Conservation (phyloP, 2,329 filamentous ascomycete species). For the Chaetomium globosum region DNA sequence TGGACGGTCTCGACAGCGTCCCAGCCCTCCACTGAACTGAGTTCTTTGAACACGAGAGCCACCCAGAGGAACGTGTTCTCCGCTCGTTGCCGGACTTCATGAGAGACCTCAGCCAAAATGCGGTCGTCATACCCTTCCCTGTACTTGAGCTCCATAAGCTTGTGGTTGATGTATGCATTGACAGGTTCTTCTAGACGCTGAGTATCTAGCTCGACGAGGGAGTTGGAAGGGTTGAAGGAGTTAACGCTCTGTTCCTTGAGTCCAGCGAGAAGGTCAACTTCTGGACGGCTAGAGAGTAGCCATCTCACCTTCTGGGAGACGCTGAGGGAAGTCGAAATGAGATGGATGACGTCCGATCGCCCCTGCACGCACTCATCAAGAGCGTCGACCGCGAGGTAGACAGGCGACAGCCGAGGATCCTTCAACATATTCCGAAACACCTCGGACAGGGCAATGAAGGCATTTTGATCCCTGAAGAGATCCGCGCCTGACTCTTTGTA, state of each 20-base stretch:
- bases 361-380: too few relatives aligned
- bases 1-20: slow-evolving; percentile 30
- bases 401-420: too few relatives aligned
- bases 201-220: too few relatives aligned
- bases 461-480: slow-evolving; percentile 29
- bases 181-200: slow-evolving; percentile 26
- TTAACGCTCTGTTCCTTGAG: slow-evolving; percentile 17
- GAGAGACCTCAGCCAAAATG: slow-evolving; percentile 22
- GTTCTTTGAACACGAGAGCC: slow-evolving; percentile 36
- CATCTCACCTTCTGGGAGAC: slow-evolving; percentile 29
- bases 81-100: slow-evolving; percentile 37
- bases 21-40: slow-evolving; percentile 33
- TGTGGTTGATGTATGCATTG: slow-evolving; percentile 18
- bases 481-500: slow-evolving; percentile 29
- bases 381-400: too few relatives aligned
- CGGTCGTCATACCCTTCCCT: slow-evolving; percentile 11
- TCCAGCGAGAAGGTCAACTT: slow-evolving; percentile 25
- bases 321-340: slow-evolving; percentile 25
- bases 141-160: slow-evolving; percentile 24
- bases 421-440: slow-evolving; percentile 20
- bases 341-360: slow-evolving; percentile 20
- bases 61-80: slow-evolving; percentile 28
- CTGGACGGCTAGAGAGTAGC: slow-evolving; percentile 32
- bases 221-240: not conserved
- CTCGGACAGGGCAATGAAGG: slow-evolving; percentile 28